Base-by-base conservation (phyloP, 306 rosid species). In the Castanea crenata region DNA sequence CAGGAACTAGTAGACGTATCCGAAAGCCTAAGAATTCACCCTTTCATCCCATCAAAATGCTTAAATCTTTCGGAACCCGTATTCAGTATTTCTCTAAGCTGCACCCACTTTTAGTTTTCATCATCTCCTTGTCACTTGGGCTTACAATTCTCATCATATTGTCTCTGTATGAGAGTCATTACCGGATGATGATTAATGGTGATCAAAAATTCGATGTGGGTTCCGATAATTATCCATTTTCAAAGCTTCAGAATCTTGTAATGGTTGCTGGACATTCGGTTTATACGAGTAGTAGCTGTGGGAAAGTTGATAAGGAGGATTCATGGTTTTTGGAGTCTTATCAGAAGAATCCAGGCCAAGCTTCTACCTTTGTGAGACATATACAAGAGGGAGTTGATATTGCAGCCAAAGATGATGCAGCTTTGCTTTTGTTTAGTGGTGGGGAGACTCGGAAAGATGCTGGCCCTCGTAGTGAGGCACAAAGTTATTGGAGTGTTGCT, bases 261-360 rank as follows among this genome's bases (percentile, higher is more conserved):
- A 90, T 92, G 99, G 99, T 95, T 78, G 97, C 97, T 15, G 99
- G 99, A 57, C 99, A 95, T 76, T 95, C 99, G 0, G 78, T 95
- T 77, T 95, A 95, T 67, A 90, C 89, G 4, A 92, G 99, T 57
- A 87, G 89, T 77, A 89, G 85, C 20, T 92, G 97, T 84, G 97
- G 89, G 73, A 91, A 90, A 64, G 86, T 89, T 86, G 98, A 92
- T 34, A 87, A 85, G 55, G 97, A 95, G 87, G 98, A 86, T 49
- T 95, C 99, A 15, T 95, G 99, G 99, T 87, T 86, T 84, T 80
- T 95, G 92, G 99, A 95, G 82, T 80, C 94, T 34, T 95, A 95
- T 85, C 99, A 92, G 92, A 95, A 81, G 86, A 89, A 87, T 84
- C 96, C 96, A 2, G 98, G 97, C 72, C 97, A 95, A 76, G 99